These are phyloP conservation scores for Boeremia exigua DNA, from an alignment of 2,329 filamentous ascomycete species.

Conservation along the genomic window DNA sequence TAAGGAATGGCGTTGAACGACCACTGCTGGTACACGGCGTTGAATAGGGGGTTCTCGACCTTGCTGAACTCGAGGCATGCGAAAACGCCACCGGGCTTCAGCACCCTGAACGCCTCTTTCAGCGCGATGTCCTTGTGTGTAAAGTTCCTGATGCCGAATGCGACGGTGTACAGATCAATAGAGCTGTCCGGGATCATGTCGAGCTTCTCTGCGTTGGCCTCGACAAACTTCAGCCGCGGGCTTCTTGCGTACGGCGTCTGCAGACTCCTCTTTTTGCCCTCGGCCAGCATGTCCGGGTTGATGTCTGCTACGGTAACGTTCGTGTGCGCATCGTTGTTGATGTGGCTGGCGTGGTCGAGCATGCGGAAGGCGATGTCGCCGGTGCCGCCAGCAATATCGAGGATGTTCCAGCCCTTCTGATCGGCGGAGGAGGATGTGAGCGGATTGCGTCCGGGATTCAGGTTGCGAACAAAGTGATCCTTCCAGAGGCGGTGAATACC, in stretches of 20 bases:
- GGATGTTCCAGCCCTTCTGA: constrained; percentile 70
- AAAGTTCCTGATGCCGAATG: constrained; percentile 97
- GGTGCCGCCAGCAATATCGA: constrained; percentile 96
- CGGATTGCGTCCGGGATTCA: constrained; percentile 77
- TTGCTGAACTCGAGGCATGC: constrained; percentile 96
- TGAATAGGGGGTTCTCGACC: constrained; percentile 77
- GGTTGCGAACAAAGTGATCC: constrained; percentile 90
- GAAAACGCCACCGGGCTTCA: constrained; percentile 94
- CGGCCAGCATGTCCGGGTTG: constrained; percentile 91
- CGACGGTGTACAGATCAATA: constrained; percentile 96
- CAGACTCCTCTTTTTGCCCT: constrained; percentile 80
- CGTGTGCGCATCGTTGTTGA: constrained; percentile 80
- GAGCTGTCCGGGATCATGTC: constrained; percentile 68
- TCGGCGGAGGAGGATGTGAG: constrained; percentile 31
- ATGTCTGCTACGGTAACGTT: constrained; percentile 94
- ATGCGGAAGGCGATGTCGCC: constrained; percentile 98
- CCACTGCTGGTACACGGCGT: constrained; percentile 92
- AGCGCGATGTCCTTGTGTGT: constrained; percentile 86
- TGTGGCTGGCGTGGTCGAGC: constrained; percentile 81
- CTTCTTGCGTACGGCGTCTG: constrained; percentile 64
- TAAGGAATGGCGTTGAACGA: constrained; percentile 93
- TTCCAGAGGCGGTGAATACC: constrained; percentile 97
- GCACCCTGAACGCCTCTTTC: constrained; percentile 81
- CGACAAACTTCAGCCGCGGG: constrained; percentile 72
- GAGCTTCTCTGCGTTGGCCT: constrained; percentile 87